Evolutionary conservation across 306 rosid genomes (phyloP), one percentile per base, ranked within the genome.

Genomic region (Cicer chorassanicum): DNA sequence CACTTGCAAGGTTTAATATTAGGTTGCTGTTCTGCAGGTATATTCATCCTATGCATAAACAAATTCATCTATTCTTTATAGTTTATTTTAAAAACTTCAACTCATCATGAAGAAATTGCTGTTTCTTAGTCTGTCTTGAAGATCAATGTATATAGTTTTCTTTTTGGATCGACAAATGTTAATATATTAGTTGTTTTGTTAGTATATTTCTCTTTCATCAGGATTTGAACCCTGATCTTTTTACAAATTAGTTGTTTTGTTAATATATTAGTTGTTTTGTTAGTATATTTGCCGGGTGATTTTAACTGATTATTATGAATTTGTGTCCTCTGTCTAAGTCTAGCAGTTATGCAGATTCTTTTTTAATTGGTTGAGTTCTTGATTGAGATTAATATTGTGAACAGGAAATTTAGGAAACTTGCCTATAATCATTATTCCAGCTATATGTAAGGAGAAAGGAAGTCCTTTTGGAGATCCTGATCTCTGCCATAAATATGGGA

Each of bases 11-110:
- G 84, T 66, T 67, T 87, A 55, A 70, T 84, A 69, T 11, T 84
- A 21, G 88, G 90, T 64, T 87, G 90, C 55, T 87, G 88, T 54
- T 73, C 90, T 64, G 82, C 88, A 76, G 90, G 90, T 87, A 84
- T 34, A 21, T 44, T 43, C 16, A 63, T 63, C 18, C 16, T 29
- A 41, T 53, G 11, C 66, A 54, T 42, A 53, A 41, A 44, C 12
- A 18, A 19, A 24, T 29, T 3, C 34, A 29, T 29, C 34, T 29
- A 29, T 29, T 29, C 34, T 29, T 29, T 29, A 29, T 29, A 2
- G 0, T 29, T 29, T 3, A 29, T 29, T 29, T 29, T 29, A 29
- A 29, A 29, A 29, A 29, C 34, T 29, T 29, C 34, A 29, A 29
- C 34, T 29, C 34, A 29, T 29, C 4, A 24, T 3, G 34, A 2